Conservation (phyloP, 768 basidiomycete species). For the Boletales sp. region DNA sequence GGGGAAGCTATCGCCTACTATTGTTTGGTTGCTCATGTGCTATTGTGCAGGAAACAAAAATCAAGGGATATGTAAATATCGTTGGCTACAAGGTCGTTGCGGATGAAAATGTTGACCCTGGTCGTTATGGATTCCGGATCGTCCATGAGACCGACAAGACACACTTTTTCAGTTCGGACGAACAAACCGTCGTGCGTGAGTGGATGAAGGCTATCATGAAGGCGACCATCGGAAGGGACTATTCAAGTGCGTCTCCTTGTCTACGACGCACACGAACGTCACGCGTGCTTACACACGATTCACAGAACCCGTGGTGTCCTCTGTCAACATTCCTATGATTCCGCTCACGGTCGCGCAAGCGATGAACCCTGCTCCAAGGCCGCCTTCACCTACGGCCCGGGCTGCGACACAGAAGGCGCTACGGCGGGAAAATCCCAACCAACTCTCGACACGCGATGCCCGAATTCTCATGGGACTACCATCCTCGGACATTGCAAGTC, state of each 20-base stretch:
- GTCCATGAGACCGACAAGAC: slow-evolving; percentile 84
- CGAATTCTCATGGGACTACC: slow-evolving; percentile 67
- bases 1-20: not conserved
- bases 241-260: slow-evolving; percentile 61
- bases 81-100: slow-evolving; percentile 89
- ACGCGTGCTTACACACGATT: not conserved
- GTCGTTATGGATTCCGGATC: slow-evolving; percentile 92
- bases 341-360: slow-evolving; percentile 92
- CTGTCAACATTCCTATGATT: slow-evolving; percentile 95
- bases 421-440: slow-evolving; percentile 80
- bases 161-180: slow-evolving; percentile 90
- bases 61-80: slow-evolving; percentile 95
- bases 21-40: not conserved
- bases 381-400: slow-evolving; percentile 86
- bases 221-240: slow-evolving; percentile 93
- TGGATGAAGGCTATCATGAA: slow-evolving; percentile 99
- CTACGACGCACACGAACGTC: not conserved
- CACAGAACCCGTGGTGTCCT: slow-evolving; percentile 89
- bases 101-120: slow-evolving; percentile 89
- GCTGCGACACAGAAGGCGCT: slow-evolving; percentile 86
- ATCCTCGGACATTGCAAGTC: slow-evolving; percentile 22
- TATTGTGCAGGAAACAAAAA: slow-evolving; percentile 71
- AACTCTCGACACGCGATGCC: slow-evolving; percentile 77
- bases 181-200: slow-evolving; percentile 79
- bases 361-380: slow-evolving; percentile 93